Evolutionary conservation across 2,329 filamentous ascomycete species (phyloP), one percentile per base, ranked within the genome.

Genomic region (Pestalotiopsis fici): DNA sequence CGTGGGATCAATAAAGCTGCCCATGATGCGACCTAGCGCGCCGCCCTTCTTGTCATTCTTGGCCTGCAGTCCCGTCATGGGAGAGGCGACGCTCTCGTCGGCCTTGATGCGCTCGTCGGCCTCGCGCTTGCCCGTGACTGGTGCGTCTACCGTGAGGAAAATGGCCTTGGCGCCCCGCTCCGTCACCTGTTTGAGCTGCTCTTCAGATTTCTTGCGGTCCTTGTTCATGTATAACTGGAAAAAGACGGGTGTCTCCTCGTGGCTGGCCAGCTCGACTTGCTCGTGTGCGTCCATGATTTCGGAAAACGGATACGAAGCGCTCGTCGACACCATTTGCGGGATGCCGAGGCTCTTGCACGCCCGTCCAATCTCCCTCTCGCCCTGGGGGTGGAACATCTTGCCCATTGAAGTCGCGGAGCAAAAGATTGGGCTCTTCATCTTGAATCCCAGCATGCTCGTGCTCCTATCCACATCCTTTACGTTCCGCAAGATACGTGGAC

Each of bases 131-230:
- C 87, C 86, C 0, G 85, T 81, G 2, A 88, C 82, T 0, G 88
- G 86, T 0, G 84, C 81, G 74, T 90, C 88, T 3, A 89, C 83
- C 0, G 88, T 91, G 3, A 90, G 78, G 67, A 90, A 86, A 13
- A 90, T 78, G 4, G 83, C 87, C 66, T 83, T 82, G 13, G 86
- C 81, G 0, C 86, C 85, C 1, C 82, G 68, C 23, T 4, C 39
- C 13, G 54, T 50, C 18, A 69, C 39, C 5, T 66, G 47, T 3
- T 15, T 39, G 15, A 69, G 59, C 31, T 59, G 50, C 13, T 27
- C 57, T 25, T 65, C 67, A 5, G 68, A 66, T 62, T 69, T 69
- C 4, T 13, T 23, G 6, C 68, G 50, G 23, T 68, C 23, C 43
- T 64, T 65, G 62, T 69, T 63, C 56, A 69, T 65, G 39, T 69